Evolutionary conservation across 106 monocot genomes (phyloP).

Genomic region (Dioscorea dumetorum): DNA sequence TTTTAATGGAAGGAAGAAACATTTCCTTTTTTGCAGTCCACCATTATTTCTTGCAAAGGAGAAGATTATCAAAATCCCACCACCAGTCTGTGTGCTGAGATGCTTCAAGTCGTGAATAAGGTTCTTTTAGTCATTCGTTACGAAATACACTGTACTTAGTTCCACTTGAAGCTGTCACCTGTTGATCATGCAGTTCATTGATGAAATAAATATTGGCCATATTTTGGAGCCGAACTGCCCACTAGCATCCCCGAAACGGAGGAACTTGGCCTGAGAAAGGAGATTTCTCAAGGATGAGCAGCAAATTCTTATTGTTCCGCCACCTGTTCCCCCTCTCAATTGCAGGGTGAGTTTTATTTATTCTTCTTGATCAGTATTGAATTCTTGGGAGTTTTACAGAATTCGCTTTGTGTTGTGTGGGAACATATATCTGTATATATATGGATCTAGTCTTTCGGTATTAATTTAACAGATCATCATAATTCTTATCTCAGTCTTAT

Average conservation of each 20-base stretch:
- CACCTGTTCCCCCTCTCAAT: not conserved
- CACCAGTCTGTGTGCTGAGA: conserved; percentile 4
- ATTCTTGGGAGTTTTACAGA: not conserved
- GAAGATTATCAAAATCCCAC: conserved; percentile 10
- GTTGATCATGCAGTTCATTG: conserved; percentile 8
- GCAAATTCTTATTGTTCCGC: not conserved
- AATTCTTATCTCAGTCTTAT: conserved; percentile 20
- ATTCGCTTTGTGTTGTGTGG: no score
- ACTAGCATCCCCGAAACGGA: not conserved
- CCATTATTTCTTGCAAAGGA: conserved; percentile 5
- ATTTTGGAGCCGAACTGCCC: conserved; percentile 22
- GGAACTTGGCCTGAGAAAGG: not conserved
- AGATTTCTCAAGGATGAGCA: not conserved
- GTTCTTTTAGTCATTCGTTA: not conserved
- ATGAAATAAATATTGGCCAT: conserved; percentile 9
- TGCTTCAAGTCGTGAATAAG: not conserved
- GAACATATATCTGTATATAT: not conserved
- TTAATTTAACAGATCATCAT: no score
- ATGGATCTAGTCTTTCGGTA: no score
- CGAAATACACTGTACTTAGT: not conserved
- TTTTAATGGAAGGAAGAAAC: no score
- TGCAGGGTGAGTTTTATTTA: conserved; percentile 6
- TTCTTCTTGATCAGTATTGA: no score
- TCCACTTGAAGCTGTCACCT: not conserved
- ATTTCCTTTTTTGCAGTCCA: not conserved